Evolutionary conservation across 805 yeast species (phyloP), one percentile per base, ranked within the genome.

Genomic region (Lipomyces mesembrius): DNA sequence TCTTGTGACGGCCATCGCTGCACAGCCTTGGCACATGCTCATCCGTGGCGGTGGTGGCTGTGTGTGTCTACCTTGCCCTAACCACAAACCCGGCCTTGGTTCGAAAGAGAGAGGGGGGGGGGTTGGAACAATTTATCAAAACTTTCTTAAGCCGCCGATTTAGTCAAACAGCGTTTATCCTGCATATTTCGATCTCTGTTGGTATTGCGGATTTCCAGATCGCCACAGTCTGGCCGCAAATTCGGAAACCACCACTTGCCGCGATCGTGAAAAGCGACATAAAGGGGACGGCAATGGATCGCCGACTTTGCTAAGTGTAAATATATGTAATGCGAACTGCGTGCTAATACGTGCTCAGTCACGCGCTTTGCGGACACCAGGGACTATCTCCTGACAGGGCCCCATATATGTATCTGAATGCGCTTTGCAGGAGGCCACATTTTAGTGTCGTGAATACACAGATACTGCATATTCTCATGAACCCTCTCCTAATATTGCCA

Each of bases 1-100:
- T 43, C 49, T 43, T 43, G 49, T 43, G 49, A 43, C 49, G 49
- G 49, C 49, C 49, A 17, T 17, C 20, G 49, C 49, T n/a, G 49
- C 49, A 43, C 49, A 12, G 49, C 49, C 49, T n/a, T n/a, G 22
- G 49, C 49, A 43, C 49, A 43, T 43, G 49, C 49, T 17, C 22
- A 7, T 17, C 20, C 20, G 49, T 17, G 49, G 49, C 49, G 22
- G 49, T 43, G 49, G 49, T 43, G 49, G 49, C 49, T 0, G 49
- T 43, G 49, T 2, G 25, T 3, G 17, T 11, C 39, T 3, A 5
- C 14, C 22, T 12, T n/a, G 22, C 49, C 49, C 49, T 43, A 43
- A 43, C 49, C 49, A 43, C 49, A 14, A 17, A n/a, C 25, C 49
- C 49, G 22, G 11, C 49, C 8, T 43, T n/a, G 3, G 11, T 37